Conservation (phyloP, 176 grass and related monocot genomes). For the Melocanna baccifera region DNA sequence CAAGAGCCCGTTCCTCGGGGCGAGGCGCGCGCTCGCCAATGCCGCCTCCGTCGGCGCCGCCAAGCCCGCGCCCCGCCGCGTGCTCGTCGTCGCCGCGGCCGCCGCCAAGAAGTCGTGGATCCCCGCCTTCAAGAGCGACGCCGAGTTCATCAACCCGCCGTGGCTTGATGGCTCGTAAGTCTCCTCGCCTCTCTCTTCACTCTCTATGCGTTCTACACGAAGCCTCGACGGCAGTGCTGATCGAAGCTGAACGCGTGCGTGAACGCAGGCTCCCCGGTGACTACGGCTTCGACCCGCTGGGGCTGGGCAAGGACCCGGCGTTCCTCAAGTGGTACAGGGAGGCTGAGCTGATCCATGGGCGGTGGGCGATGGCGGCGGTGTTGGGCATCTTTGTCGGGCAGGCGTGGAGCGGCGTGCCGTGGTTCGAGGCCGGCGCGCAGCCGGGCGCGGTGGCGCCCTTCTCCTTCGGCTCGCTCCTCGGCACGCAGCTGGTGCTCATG, state of each 20-base stretch:
- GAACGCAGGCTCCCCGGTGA: conserved; percentile 65
- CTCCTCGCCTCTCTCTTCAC: too few relatives aligned
- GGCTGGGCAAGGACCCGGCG: conserved; percentile 89
- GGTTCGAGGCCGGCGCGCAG: conserved; percentile 93
- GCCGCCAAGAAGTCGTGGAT: conserved; percentile 85
- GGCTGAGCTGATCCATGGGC: conserved; percentile 94
- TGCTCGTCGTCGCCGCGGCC: conserved; percentile 52
- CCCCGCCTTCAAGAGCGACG: conserved; percentile 72
- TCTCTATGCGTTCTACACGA: not conserved
- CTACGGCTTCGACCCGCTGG: conserved; percentile 91
- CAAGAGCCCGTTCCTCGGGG: conserved; percentile 66
- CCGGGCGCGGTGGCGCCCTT: conserved; percentile 85
- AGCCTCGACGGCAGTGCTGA: not conserved
- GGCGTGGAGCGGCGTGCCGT: conserved; percentile 92
- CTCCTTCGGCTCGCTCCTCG: conserved; percentile 89
- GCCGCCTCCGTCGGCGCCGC: conserved; percentile 22
- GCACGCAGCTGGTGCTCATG: conserved; percentile 94
- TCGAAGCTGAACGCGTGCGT: not conserved
- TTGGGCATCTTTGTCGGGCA: conserved; percentile 92
- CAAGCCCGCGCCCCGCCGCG: conserved; percentile 34
- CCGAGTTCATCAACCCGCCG: conserved; percentile 69
- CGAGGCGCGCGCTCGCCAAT: conserved; percentile 57
- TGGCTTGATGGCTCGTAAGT: conserved; percentile 99
- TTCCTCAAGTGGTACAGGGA: conserved; percentile 99
- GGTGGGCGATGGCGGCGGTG: conserved; percentile 94